Evolutionary conservation across 2,329 filamentous ascomycete species (phyloP).

Genomic region (Diaporthe batatas): DNA sequence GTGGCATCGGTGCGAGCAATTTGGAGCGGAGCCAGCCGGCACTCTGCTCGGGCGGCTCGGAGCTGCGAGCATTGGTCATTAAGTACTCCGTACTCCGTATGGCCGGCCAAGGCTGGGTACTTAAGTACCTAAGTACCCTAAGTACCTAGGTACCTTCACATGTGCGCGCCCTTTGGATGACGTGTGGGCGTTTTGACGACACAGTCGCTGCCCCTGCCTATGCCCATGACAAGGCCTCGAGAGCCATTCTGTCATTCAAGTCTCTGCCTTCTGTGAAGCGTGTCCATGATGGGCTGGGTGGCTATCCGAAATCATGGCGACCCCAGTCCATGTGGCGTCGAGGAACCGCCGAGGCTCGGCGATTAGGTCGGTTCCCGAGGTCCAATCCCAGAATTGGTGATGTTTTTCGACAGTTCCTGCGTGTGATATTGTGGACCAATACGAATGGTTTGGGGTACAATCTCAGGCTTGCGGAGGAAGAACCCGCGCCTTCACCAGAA

Average conservation of each 20-base stretch:
- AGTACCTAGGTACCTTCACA: too few relatives aligned
- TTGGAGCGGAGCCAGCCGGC: slow-evolving; percentile 15
- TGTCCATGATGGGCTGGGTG: too few relatives aligned
- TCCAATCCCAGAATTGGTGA: too few relatives aligned
- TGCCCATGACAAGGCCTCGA: neutral
- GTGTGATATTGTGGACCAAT: neutral
- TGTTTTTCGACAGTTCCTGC: neutral
- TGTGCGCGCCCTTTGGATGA: neutral
- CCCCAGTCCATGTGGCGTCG: neutral
- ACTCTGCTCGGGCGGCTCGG: slow-evolving; percentile 21
- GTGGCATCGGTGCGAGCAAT: slow-evolving; percentile 30
- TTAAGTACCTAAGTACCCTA: too few relatives aligned
- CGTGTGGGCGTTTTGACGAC: neutral
- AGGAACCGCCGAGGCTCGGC: slow-evolving; percentile 25
- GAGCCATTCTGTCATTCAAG: neutral
- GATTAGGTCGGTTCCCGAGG: slow-evolving; percentile 34
- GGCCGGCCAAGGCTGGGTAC: neutral
- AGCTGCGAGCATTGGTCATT: neutral
- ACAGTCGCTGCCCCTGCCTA: neutral
- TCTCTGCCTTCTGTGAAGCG: neutral
- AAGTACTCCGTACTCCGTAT: neutral
- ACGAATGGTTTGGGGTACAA: neutral
- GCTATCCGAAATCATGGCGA: neutral
- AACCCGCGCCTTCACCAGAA: neutral
- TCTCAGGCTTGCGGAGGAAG: too few relatives aligned